Evolutionary conservation across 2,329 filamentous ascomycete genomes (phyloP).

Genomic region (Talaromyces sp.): DNA sequence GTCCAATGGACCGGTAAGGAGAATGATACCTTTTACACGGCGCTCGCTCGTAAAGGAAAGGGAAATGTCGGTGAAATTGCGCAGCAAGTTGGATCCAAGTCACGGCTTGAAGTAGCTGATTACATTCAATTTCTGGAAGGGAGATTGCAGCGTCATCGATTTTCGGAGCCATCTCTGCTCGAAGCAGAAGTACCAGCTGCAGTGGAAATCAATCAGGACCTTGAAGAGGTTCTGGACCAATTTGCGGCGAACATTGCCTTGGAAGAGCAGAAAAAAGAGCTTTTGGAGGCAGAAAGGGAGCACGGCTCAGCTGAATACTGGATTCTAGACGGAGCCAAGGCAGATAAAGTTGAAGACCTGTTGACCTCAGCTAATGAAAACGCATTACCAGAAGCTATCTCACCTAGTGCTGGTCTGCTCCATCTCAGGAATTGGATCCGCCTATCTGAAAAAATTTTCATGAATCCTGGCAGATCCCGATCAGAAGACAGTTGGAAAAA

Average conservation of each 20-base stretch:
- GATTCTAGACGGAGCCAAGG: constrained; percentile 53
- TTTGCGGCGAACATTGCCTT: constrained; percentile 64
- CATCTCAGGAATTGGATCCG: constrained; percentile 57
- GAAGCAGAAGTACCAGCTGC: constrained; percentile 63
- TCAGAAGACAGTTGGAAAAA: constrained; percentile 65
- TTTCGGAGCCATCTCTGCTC: neutral
- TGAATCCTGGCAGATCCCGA: constrained; percentile 60
- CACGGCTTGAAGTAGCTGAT: constrained; percentile 66
- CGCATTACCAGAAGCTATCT: constrained; percentile 23
- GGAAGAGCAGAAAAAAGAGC: constrained; percentile 62
- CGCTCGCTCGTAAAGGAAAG: constrained; percentile 61
- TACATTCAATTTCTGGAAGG: constrained; percentile 63
- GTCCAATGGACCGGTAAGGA: constrained; percentile 67
- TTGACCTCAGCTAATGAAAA: constrained; percentile 20
- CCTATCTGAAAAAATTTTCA: constrained; percentile 66
- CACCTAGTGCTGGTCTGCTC: constrained; percentile 57
- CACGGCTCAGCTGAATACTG: constrained; percentile 58
- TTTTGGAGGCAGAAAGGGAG: constrained; percentile 54
- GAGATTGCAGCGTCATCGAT: neutral
- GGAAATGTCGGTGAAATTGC: constrained; percentile 62
- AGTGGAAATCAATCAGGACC: constrained; percentile 64
- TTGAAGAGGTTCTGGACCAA: constrained; percentile 62
- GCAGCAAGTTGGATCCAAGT: constrained; percentile 64
- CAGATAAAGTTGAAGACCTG: constrained; percentile 30
- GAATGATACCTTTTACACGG: constrained; percentile 66